These are phyloP conservation scores for Pythium graminicola DNA, from an alignment of 352 stramenopile species.

Conservation along the genomic window DNA sequence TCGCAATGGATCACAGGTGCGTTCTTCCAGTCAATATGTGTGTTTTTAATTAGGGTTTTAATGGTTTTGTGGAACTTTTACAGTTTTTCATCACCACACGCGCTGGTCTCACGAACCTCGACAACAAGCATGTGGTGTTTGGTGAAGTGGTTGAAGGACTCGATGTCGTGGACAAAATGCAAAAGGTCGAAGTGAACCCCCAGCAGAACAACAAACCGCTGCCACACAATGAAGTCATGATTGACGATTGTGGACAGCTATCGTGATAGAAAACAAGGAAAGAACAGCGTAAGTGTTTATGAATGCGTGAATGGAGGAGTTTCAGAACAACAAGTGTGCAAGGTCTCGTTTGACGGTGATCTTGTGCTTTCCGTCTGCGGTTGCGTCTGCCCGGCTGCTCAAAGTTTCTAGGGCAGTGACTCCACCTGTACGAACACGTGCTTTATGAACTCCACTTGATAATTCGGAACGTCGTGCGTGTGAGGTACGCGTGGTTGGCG, in stretches of 20 bases:
- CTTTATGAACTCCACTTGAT: conserved; percentile 46
- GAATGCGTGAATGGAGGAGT: not conserved
- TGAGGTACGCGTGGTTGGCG: conserved; percentile 30
- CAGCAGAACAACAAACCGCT: conserved; percentile 42
- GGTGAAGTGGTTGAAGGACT: conserved; percentile 87
- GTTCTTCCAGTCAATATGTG: conserved; percentile 3
- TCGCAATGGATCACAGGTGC: conserved; percentile 65
- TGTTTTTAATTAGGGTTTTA: not conserved
- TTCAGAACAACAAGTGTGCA: conserved; percentile 55
- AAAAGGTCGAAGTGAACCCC: conserved; percentile 49
- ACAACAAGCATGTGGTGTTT: conserved; percentile 97
- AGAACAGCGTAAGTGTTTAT: conserved; percentile 2
- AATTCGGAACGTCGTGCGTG: conserved; percentile 39
- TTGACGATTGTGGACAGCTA: conserved; percentile 62
- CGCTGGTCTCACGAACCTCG: conserved; percentile 54
- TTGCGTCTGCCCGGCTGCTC: not conserved
- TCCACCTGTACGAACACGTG: conserved; percentile 41
- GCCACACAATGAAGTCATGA: conserved; percentile 49
- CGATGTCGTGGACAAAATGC: conserved; percentile 64
- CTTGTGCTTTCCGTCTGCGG: conserved; percentile 43
- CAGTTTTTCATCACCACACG: conserved; percentile 81
- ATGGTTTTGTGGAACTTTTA: not conserved
- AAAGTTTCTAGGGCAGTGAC: conserved; percentile 21
- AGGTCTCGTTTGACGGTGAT: conserved; percentile 56
- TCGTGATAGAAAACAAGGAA: conserved; percentile 6